Evolutionary conservation across 768 basidiomycete genomes (phyloP).

Genomic region (Tylopilus sp.): DNA sequence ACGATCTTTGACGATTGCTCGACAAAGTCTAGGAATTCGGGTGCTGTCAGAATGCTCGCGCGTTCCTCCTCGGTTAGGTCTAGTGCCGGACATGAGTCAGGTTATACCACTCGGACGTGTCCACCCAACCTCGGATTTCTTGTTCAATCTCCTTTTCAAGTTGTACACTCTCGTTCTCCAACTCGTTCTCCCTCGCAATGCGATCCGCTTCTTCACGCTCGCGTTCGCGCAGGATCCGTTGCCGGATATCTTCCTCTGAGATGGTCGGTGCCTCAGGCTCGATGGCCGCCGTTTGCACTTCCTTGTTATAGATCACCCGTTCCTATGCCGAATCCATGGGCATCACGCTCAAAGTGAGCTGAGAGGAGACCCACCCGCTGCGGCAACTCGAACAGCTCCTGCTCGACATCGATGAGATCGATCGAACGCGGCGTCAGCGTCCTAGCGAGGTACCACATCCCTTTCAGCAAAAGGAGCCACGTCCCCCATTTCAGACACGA

Average conservation of each 20-base stretch:
- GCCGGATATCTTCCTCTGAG: constrained; percentile 72
- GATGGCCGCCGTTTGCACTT: constrained; percentile 71
- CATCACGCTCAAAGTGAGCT: neutral
- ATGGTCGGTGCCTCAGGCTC: constrained; percentile 50
- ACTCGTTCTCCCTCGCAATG: constrained; percentile 65
- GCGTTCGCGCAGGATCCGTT: constrained; percentile 54
- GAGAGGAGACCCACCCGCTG: constrained; percentile 66
- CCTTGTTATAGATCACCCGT: constrained; percentile 80
- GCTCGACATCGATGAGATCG: constrained; percentile 84
- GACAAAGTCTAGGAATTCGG: constrained; percentile 91
- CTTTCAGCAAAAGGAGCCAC: too few relatives aligned
- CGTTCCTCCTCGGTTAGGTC: constrained; percentile 89
- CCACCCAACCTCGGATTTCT: constrained; percentile 68
- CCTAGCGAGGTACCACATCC: constrained; percentile 38
- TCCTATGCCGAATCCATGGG: constrained; percentile 42
- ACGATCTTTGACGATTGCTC: constrained; percentile 94
- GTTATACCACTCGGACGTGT: neutral
- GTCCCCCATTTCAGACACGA: constrained; percentile 8
- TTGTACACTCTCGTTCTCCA: constrained; percentile 80
- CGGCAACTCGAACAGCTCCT: constrained; percentile 88
- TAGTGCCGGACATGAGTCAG: constrained; percentile 26
- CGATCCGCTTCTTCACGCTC: constrained; percentile 77
- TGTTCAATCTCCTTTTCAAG: constrained; percentile 85
- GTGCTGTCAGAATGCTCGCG: constrained; percentile 74
- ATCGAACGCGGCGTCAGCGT: constrained; percentile 60